phyloP scores from a whole-genome alignment of 768 basidiomycete genomes.

The Kwoniella dendrophila region DNA sequence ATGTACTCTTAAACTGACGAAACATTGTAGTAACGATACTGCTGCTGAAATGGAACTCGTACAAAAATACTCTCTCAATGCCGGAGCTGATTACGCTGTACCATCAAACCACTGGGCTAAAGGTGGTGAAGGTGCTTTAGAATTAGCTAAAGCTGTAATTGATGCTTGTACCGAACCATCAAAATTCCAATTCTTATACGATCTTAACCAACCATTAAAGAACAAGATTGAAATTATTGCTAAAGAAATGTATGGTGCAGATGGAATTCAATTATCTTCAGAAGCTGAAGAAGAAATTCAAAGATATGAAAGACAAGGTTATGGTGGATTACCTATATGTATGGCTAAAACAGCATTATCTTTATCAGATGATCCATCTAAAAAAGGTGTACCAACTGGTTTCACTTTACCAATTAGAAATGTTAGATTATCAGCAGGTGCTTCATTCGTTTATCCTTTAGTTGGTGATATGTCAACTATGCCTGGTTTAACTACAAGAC shows the following conservation, averaged over 20 bases:
- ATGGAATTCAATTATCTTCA: slow-evolving; percentile 83
- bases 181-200: slow-evolving; percentile 88
- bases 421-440: slow-evolving; percentile 85
- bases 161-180: slow-evolving; percentile 75
- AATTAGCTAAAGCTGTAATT: slow-evolving; percentile 90
- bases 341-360: slow-evolving; percentile 99
- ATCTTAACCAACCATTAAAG: slow-evolving; percentile 76
- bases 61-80: slow-evolving; percentile 73
- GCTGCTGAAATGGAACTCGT: slow-evolving; percentile 84
- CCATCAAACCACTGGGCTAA: slow-evolving; percentile 98
- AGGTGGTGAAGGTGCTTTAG: slow-evolving; percentile 86
- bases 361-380: slow-evolving; percentile 88
- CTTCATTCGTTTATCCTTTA: slow-evolving; percentile 93
- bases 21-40: slow-evolving; percentile 72
- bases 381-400: slow-evolving; percentile 87
- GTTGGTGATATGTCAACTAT: slow-evolving; percentile 89
- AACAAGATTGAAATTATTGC: slow-evolving; percentile 86
- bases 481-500: slow-evolving; percentile 91
- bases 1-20: neutral
- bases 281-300: slow-evolving; percentile 82
- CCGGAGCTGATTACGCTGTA: slow-evolving; percentile 91
- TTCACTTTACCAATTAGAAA: slow-evolving; percentile 91
- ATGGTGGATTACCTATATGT: slow-evolving; percentile 66
- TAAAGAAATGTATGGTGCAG: slow-evolving; percentile 91
- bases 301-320: slow-evolving; percentile 86